Percentiles rank a stretch among this genome's conserved stretches.
phyloP scores from a whole-genome alignment of 305 asterid species.

The Ajuga reptans region DNA sequence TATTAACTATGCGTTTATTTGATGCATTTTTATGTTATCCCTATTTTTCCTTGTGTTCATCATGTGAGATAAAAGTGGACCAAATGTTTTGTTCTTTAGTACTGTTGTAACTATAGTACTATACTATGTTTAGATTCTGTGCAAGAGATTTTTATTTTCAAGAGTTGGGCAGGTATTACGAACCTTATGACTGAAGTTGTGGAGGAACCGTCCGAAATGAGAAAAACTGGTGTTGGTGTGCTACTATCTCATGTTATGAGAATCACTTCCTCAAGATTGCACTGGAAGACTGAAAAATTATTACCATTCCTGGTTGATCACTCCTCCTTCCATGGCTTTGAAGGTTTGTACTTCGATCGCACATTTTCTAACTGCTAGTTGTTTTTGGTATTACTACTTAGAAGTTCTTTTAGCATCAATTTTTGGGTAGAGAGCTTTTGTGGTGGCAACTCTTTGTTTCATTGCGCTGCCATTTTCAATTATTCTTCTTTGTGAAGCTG shows the following conservation, averaged over 20 bases:
- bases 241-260: slow-evolving; percentile 61
- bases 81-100: background rate
- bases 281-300: slow-evolving; percentile 52
- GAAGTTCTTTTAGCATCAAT: background rate
- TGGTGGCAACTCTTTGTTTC: background rate
- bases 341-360: slow-evolving; percentile 39
- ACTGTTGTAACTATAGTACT: background rate
- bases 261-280: slow-evolving; percentile 65
- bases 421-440: background rate
- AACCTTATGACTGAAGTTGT: slow-evolving; percentile 64
- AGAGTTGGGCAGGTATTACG: slow-evolving; percentile 46
- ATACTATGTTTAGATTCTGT: slow-evolving; percentile 1
- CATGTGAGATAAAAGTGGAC: background rate
- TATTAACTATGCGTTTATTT: background rate
- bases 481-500: slow-evolving; percentile 6
- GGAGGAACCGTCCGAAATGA: slow-evolving; percentile 50
- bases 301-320: slow-evolving; percentile 49
- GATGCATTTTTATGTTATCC: slow-evolving; percentile 9
- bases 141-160: slow-evolving; percentile 4
- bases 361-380: background rate
- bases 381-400: background rate
- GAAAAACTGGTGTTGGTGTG: slow-evolving; percentile 57
- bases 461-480: background rate
- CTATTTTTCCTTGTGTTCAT: background rate
- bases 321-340: slow-evolving; percentile 35